Evolutionary conservation across 2,329 filamentous ascomycete genomes (phyloP), one percentile per base, ranked within the genome.

Genomic region (Colletotrichum salicis): DNA sequence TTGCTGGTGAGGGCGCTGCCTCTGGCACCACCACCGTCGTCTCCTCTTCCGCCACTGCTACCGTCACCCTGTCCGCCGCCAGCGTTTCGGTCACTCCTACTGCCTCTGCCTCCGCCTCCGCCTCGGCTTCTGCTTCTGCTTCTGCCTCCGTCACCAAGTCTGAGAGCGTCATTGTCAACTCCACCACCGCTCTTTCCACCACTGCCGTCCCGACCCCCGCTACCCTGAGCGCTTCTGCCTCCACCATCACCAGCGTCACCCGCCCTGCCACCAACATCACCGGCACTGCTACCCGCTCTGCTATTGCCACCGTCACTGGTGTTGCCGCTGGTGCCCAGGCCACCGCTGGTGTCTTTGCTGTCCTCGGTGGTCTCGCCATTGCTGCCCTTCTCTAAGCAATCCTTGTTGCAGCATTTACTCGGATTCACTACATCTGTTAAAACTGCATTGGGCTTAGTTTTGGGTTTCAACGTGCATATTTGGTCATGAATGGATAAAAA

Each of bases 51-150:
- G 54, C 65, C 51, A 79, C 78, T 75, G 69, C 75, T 72, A 78
- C 78, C 73, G 58, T 76, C 57, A 81, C 76, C 74, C 76, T 76
- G 64, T 74, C 77, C 61, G 70, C 76, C 41, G 78, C 76, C 72
- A 74, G 76, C 73, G 79, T 79, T 76, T 80, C 79, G 62, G 71
- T 78, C 75, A 79, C 76, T 69, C 73, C 78, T 61, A 76, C 71
- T 58, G 70, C 65, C 48, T 65, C 72, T 62, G 61, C 27, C 27
- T 29, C 27, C 59, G 70, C 64, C 48, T 67, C 73, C 59, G 70
- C 64, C 48, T 67, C 73, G 59, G 61, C 65, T 70, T 60, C 64
- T 37, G 65, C 63, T 51, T 59, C 66, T 33, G 65, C 64, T 48
- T 58, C 65, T 61, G 73, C 76, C 72, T 77, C 75, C 27, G 66